phyloP scores from a whole-genome alignment of 2,329 filamentous ascomycete genomes.

The Stagonosporopsis rhizophila region DNA sequence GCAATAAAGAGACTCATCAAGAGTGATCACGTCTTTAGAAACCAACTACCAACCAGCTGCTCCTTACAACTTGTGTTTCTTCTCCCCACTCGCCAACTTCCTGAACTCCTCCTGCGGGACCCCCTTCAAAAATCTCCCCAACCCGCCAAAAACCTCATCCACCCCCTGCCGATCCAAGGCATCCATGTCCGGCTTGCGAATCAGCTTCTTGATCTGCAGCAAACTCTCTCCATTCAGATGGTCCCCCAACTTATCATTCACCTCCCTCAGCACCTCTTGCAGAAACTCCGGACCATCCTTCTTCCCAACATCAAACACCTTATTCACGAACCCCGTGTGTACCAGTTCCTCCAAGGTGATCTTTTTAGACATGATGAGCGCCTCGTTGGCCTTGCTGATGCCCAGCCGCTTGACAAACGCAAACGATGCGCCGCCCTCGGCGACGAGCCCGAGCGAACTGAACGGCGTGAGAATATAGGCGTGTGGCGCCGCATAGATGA shows the following conservation, averaged over 20 bases:
- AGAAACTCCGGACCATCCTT: constrained; percentile 72
- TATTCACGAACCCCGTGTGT: constrained; percentile 82
- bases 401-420: constrained; percentile 84
- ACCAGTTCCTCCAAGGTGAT: constrained; percentile 78
- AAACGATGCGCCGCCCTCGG: constrained; percentile 82
- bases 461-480: constrained; percentile 92
- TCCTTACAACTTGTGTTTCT: constrained; percentile 90
- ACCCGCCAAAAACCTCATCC: constrained; percentile 82
- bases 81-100: constrained; percentile 84
- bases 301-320: constrained; percentile 69
- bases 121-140: constrained; percentile 80
- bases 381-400: constrained; percentile 84
- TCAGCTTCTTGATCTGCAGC: constrained; percentile 82
- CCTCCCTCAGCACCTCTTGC: constrained; percentile 74
- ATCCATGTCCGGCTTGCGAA: constrained; percentile 76
- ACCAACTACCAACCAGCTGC: too few species aligned
- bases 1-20: too few species aligned
- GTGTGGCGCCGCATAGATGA: constrained; percentile 82
- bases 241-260: constrained; percentile 78
- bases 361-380: constrained; percentile 85
- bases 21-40: too few species aligned
- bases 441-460: constrained; percentile 84
- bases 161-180: constrained; percentile 78
- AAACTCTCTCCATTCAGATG: constrained; percentile 83
- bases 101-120: constrained; percentile 88